These are phyloP conservation scores for Skeletonema costatum DNA, from an alignment of 108 stramenopile genomes.

Conservation along the genomic window DNA sequence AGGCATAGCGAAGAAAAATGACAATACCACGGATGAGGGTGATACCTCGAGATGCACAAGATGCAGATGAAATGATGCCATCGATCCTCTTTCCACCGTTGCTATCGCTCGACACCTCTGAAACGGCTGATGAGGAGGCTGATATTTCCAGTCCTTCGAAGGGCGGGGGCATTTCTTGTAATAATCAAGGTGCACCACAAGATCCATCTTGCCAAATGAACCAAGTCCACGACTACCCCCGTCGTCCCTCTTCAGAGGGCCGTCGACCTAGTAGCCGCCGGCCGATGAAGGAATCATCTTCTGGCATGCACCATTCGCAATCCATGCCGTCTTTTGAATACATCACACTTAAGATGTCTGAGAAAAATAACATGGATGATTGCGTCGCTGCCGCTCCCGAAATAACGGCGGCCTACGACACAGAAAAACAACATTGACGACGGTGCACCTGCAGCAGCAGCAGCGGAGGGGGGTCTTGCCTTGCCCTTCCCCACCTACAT, in stretches of 20 bases:
- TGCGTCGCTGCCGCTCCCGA: neutral
- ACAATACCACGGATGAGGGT: neutral
- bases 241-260: neutral
- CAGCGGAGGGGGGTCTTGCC: neutral
- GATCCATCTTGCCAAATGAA: neutral
- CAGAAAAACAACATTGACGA: neutral
- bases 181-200: neutral
- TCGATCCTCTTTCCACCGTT: neutral
- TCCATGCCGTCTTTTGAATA: conserved; percentile 1
- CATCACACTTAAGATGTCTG: neutral
- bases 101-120: neutral
- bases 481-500: neutral
- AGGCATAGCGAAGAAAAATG: neutral
- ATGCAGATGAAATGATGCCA: neutral
- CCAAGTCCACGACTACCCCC: neutral
- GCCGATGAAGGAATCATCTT: neutral
- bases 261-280: neutral
- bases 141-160: neutral
- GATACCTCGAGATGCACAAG: neutral
- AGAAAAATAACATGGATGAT: neutral
- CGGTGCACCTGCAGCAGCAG: neutral
- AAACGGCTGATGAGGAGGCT: neutral
- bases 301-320: neutral
- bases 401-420: neutral
- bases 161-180: neutral